A percentile compares a stretch with the other conserved stretches of the same genome.
Conservation (phyloP, 805 yeast genomes). For the Wickerhamiella domercqiae region DNA sequence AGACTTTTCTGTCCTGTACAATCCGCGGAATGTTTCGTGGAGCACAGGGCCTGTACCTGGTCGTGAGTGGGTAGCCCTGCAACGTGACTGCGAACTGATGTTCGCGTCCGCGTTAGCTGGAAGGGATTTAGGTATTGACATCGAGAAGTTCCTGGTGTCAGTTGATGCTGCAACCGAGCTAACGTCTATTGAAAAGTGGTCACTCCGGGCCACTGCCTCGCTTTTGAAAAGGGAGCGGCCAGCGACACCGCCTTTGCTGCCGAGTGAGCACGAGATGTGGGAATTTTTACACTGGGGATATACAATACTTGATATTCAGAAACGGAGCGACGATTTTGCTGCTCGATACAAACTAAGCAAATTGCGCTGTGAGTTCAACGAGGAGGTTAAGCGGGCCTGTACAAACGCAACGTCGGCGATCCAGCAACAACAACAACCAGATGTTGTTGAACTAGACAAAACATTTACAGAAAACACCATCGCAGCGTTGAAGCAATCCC, state of each 20-base stretch:
- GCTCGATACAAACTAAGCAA: conserved; percentile 4
- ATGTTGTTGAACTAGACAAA: neutral
- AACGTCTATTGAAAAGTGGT: conserved; percentile 28
- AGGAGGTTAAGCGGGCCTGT: neutral
- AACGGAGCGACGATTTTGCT: conserved; percentile 8
- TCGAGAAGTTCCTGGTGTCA: neutral
- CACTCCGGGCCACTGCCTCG: conserved; percentile 13
- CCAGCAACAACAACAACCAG: conserved; percentile 1
- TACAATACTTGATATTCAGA: conserved; percentile 19
- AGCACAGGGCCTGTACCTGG: conserved; percentile 6
- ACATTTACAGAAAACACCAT: too few species aligned
- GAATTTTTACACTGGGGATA: conserved; percentile 17
- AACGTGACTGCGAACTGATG: conserved; percentile 9
- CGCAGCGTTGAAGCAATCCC: too few species aligned
- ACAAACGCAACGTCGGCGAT: neutral
- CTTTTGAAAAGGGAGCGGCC: conserved; percentile 9
- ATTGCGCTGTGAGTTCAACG: neutral
- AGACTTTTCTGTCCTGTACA: conserved; percentile 35
- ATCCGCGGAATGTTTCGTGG: conserved; percentile 2
- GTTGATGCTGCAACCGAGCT: conserved; percentile 14
- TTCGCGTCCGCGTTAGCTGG: neutral
- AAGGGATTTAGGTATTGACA: neutral
- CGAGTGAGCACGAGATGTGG: conserved; percentile 14
- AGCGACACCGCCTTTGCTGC: neutral
- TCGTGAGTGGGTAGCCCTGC: conserved; percentile 5